Base-by-base conservation (phyloP, 805 yeast species). In the Candida dendrica region DNA sequence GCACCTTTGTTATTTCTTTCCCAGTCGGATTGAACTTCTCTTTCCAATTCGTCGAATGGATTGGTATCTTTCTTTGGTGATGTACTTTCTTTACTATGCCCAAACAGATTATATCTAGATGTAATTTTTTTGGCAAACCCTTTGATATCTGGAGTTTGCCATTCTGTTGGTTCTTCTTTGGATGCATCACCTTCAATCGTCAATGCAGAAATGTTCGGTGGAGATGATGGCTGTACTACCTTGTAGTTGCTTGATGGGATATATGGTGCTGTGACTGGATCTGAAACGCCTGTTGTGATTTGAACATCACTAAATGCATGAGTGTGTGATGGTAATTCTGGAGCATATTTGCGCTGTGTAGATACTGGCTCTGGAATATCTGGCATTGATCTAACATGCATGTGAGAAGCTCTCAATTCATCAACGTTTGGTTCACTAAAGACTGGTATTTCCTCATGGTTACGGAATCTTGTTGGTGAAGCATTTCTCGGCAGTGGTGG, bases 1-100 rank as follows among this genome's bases (percentile, higher is more conserved):
- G 24, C 15, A 33, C 34, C 48, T 39, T 43, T 43, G 18, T 47
- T 48, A 24, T 55, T 48, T 31, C 44, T 48, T 22, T 50, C 52
- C 53, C 56, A 54, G 36, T 59, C 62, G 3, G 59, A 54, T 29
- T 58, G 64, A 1, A 62, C 65, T 38, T 61, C 62, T 39, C 60
- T 52, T 35, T 61, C 65, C 8, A 62, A 41, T 34, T 59, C 61
- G 44, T 61, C 66, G 43, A 62, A 61, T 6, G 57, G 53, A 37
- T 55, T 51, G 15, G 31, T 8, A 4, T 36, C 38, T 24, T 36
- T 36, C 27, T 19, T 39, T 37, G 26, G 37, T 41, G 19, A 39
- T 10, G 15, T 40, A 10, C 24, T 33, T 10, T 34, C 40, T 15
- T 24, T 36, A 11, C 33, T 38, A 11, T 36, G 32, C 5, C 49